Evolutionary conservation across 2,329 filamentous ascomycete genomes (phyloP), one percentile per base, ranked within the genome.

Genomic region (Aspergillus tanneri): DNA sequence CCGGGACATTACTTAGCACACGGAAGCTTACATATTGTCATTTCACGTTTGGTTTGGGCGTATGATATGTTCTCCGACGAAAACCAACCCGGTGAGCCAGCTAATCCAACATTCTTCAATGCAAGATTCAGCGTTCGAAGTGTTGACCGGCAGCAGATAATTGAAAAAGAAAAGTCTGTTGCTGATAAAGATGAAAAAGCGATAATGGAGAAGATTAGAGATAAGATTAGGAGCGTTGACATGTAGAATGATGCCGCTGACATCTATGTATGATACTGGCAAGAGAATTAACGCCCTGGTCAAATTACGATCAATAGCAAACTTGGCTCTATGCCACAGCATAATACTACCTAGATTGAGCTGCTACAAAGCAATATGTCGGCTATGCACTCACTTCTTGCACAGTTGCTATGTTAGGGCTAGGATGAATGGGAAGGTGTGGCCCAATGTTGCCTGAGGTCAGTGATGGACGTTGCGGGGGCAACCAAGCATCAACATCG

Each of bases 401-500:
- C n/a, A n/a, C n/a, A n/a, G n/a, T n/a, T n/a, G n/a, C n/a, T n/a
- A n/a, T n/a, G n/a, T n/a, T n/a, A n/a, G n/a, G n/a, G 2, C 30
- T n/a, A 12, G 16, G 27, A 41, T 22, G 22, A 3, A 7, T 5
- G 10, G 4, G 14, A 32, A n/a, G n/a, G n/a, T n/a, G n/a, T n/a
- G n/a, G n/a, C n/a, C n/a, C n/a, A n/a, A n/a, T n/a, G n/a, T n/a
- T 49, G 53, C 49, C 54, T 53, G 8, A 55, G 55, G 51, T 44
- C 0, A 21, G 4, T 28, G 25, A 5, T 16, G 10, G 11, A 16
- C 41, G 55, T 58, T 58, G 55, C 54, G 25, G 49, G n/a, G 52
- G 51, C 53, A 58, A 56, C 55, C 41, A 30, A 38, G 14, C 48
- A n/a, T 58, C 55, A 58, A 56, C 54, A 58, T 51, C 53, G 49